A percentile compares a stretch with the other conserved stretches of the same genome.
These are phyloP conservation scores for Juncus effusus DNA, from an alignment of 176 grass and related monocot species.

Conservation along the genomic window DNA sequence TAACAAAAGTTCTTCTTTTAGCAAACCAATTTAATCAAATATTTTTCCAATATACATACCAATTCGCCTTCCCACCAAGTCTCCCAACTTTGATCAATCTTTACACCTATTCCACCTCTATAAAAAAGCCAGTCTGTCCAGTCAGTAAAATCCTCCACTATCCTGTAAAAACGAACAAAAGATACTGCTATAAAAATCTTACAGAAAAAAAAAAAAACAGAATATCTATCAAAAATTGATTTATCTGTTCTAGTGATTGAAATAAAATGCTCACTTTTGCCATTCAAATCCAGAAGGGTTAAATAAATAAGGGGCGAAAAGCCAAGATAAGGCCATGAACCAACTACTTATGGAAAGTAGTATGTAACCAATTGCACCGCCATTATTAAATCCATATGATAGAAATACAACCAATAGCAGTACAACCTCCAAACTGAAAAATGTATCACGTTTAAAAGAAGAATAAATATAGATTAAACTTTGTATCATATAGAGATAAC, in stretches of 20 bases:
- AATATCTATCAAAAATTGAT: no score
- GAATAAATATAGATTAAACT: no score
- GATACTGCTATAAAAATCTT: background rate
- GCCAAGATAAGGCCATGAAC: conserved; percentile 87
- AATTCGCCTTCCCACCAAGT: conserved; percentile 95
- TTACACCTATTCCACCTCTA: conserved; percentile 93
- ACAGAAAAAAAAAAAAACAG: background rate
- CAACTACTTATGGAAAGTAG: conserved; percentile 92
- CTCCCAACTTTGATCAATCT: conserved; percentile 86
- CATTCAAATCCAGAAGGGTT: conserved; percentile 99
- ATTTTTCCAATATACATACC: conserved; percentile 26
- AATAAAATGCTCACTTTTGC: conserved; percentile 72
- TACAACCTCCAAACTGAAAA: conserved; percentile 85
- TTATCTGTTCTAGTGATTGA: no score
- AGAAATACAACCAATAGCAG: conserved; percentile 83
- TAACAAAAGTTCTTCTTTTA: no score
- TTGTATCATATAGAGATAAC: conserved; percentile 14
- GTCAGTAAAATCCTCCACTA: conserved; percentile 91
- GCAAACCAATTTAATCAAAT: no score
- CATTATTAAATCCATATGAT: conserved; percentile 77
- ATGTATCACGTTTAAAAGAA: no score
- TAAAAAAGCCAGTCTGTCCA: conserved; percentile 95
- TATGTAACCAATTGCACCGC: conserved; percentile 72
- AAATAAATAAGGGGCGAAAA: conserved; percentile 97
- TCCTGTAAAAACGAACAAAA: conserved; percentile 32